Evolutionary conservation across 495 filamentous ascomycete species (phyloP), one percentile per base, ranked within the genome.

Genomic region (Chaetomium cochliodes): DNA sequence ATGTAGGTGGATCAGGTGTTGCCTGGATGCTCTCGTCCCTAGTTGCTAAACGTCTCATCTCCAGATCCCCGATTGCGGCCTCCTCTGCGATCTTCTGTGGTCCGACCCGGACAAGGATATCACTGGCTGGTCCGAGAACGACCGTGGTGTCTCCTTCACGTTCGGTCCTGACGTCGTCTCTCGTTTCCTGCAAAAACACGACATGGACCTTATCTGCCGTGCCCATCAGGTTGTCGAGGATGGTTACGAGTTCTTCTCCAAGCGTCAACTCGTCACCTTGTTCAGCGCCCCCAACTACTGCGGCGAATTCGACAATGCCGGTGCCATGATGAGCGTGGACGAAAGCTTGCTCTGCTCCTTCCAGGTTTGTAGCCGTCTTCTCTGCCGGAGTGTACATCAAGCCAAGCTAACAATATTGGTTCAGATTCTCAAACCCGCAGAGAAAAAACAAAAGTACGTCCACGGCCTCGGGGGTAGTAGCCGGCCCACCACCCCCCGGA

Each of bases 391-490:
- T 37, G 33, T 5, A n/a, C n/a, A 20, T 57, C 28, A 18, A 22
- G 22, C 28, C 50, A 57, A 50, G 67, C 69, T 74, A 64, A 72
- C 60, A 37, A 30, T 58, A 18, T 61, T 18, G 42, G 49, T 63
- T 26, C 70, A 98, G 93, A 98, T 98, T 79, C 83, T 98, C 81
- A 98, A 98, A 83, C 94, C 94, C 74, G 94, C 94, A 79, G 94
- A 98, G 86, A 98, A 98, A 88, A 98, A 98, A 90, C 93, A 96
- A 92, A 98, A 98, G 92, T 98, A 96, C 85, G 93, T 96, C 76
- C 90, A 90, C 82, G 87, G 90, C 83, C 87, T 93, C 82, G 90
- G 90, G 82, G 86, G 88, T 81, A 86, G 88, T 65, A 73, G 67
- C 86, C 88, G 88, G 81, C 86, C 90, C 80, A 84, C 90, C 81